These are phyloP conservation scores for Bacidia rubella DNA, from an alignment of 495 filamentous ascomycete species.

Conservation along the genomic window DNA sequence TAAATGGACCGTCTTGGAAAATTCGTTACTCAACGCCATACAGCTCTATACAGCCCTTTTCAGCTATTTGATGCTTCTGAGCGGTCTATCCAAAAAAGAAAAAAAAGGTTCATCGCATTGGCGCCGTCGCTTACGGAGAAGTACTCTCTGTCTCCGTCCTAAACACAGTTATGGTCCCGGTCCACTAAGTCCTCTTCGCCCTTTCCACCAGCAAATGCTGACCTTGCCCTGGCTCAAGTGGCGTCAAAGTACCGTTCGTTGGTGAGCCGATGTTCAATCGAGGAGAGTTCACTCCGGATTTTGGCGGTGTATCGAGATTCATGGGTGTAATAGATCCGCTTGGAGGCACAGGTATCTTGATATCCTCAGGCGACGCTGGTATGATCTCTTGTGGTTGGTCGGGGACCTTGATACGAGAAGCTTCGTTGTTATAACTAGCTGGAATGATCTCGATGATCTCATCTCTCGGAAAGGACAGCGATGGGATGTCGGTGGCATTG, in stretches of 20 bases:
- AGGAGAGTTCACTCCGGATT: conserved; percentile 30
- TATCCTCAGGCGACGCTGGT: conserved; percentile 67
- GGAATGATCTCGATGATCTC: conserved; percentile 99
- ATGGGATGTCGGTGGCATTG: conserved; percentile 89
- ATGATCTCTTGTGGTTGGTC: conserved; percentile 46
- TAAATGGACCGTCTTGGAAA: too few relatives aligned
- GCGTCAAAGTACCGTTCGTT: conserved; percentile 7
- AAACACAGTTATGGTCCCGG: neutral
- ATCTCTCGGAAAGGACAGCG: conserved; percentile 84
- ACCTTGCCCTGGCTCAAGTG: conserved; percentile 10
- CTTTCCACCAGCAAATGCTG: conserved; percentile 16
- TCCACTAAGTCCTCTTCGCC: conserved; percentile 15
- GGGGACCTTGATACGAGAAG: conserved; percentile 59
- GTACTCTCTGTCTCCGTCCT: neutral
- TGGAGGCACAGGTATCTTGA: conserved; percentile 65
- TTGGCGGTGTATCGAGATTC: conserved; percentile 33
- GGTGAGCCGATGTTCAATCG: conserved; percentile 10
- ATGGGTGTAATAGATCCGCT: conserved; percentile 40
- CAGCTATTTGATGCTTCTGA: too few relatives aligned
- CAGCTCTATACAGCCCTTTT: too few relatives aligned
- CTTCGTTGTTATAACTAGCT: conserved; percentile 90
- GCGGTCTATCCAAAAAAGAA: too few relatives aligned
- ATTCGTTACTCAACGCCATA: too few relatives aligned
- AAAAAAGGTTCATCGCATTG: too few relatives aligned
- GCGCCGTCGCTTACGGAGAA: neutral